These are phyloP conservation scores for Smittium mucronatum DNA, from an alignment of 371 early-diverging fungal species.

Conservation along the genomic window DNA sequence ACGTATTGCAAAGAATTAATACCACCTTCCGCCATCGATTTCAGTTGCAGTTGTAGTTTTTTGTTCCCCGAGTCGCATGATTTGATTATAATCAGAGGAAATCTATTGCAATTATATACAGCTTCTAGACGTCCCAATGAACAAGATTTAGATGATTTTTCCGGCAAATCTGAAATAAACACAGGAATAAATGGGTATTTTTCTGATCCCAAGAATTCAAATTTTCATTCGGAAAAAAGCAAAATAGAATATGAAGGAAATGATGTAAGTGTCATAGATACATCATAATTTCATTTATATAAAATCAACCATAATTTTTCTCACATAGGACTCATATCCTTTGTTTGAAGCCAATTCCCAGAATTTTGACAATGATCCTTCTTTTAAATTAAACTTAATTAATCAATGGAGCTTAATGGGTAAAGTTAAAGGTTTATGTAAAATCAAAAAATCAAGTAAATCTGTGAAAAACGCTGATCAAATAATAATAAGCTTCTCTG, in stretches of 20 bases:
- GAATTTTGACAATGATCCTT: neutral
- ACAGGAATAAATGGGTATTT: neutral
- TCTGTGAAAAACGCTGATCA: neutral
- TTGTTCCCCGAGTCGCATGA: neutral
- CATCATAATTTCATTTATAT: no score
- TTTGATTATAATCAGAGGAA: conserved; percentile 6
- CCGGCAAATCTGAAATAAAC: neutral
- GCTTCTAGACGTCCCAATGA: neutral
- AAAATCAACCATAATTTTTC: no score
- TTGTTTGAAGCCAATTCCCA: neutral
- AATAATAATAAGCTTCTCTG: conserved; percentile 70
- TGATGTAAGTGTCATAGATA: no score
- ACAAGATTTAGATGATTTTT: neutral
- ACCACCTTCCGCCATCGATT: conserved; percentile 6
- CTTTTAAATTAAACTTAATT: neutral
- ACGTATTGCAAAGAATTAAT: conserved; percentile 7
- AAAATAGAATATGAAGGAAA: neutral
- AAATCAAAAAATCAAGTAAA: neutral
- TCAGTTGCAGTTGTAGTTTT: conserved; percentile 8
- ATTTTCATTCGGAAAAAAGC: neutral
- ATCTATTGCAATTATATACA: conserved; percentile 3
- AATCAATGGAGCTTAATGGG: conserved; percentile 7
- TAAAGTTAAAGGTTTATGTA: neutral
- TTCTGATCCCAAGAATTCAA: neutral
- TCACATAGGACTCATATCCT: neutral